These are phyloP conservation scores for Fusarium continuum DNA, from an alignment of 2,329 filamentous ascomycete species.

Conservation along the genomic window DNA sequence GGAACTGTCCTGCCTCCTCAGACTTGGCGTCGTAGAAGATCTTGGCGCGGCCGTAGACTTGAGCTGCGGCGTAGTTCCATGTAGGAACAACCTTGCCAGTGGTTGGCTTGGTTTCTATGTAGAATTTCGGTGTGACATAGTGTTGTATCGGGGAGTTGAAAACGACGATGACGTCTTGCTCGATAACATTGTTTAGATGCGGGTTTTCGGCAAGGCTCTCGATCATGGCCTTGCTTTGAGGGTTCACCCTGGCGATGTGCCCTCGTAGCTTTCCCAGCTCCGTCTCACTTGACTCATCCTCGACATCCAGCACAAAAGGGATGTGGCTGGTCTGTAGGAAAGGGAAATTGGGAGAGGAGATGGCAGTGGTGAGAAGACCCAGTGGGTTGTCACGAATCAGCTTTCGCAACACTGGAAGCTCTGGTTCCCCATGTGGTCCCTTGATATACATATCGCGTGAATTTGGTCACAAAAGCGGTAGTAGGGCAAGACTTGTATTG, in stretches of 20 bases:
- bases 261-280: conserved; percentile 62
- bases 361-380: conserved; percentile 70
- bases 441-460: conserved; percentile 66
- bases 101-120: conserved; percentile 69
- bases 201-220: conserved; percentile 48
- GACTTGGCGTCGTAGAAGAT: conserved; percentile 62
- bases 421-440: conserved; percentile 60
- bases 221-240: conserved; percentile 69
- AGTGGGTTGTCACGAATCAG: conserved; percentile 69
- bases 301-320: conserved; percentile 65
- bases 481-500: background rate
- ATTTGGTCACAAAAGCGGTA: accelerated
- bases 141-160: conserved; percentile 68
- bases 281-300: conserved; percentile 52
- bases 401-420: conserved; percentile 59
- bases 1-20: conserved; percentile 53
- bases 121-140: conserved; percentile 76
- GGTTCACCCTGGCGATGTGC: conserved; percentile 70
- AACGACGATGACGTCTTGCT: conserved; percentile 68
- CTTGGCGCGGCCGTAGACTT: conserved; percentile 67
- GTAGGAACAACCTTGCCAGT: conserved; percentile 75
- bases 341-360: conserved; percentile 58
- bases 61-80: conserved; percentile 74
- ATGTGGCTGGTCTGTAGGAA: conserved; percentile 69
- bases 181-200: conserved; percentile 44